Conservation (phyloP, 495 filamentous ascomycete species). For the Hamigera avellanea region DNA sequence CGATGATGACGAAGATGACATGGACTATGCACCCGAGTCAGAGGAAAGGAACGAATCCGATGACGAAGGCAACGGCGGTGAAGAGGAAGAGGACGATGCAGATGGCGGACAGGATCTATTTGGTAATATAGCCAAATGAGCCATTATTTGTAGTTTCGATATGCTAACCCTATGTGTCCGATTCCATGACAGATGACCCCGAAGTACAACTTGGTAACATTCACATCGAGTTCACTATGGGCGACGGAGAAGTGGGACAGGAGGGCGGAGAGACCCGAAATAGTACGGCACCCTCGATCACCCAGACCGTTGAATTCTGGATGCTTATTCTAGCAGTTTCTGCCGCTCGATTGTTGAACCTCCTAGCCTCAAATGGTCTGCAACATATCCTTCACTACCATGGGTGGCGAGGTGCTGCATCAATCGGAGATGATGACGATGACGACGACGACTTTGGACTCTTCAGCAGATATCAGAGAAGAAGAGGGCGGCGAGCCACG, state of each 20-base stretch:
- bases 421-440: conserved; percentile 13
- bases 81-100: conserved; percentile 9
- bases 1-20: conserved; percentile 39
- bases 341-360: conserved; percentile 20
- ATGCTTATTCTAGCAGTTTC: conserved; percentile 15
- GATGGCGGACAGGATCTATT: conserved; percentile 14
- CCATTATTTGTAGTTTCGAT: conserved; percentile 4
- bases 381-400: conserved; percentile 25
- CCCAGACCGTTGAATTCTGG: not conserved
- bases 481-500: conserved; percentile 11
- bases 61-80: conserved; percentile 22
- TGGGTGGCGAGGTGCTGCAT: conserved; percentile 12
- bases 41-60: conserved; percentile 31
- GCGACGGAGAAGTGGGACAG: conserved; percentile 31
- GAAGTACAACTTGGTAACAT: conserved; percentile 28
- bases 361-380: conserved; percentile 25
- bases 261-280: conserved; percentile 16
- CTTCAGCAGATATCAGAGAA: conserved; percentile 14
- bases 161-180: not conserved
- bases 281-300: conserved; percentile 3
- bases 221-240: conserved; percentile 36
- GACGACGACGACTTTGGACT: conserved; percentile 14
- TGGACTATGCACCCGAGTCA: conserved; percentile 30
- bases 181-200: conserved; percentile 11
- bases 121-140: conserved; percentile 6